Base-by-base conservation (phyloP, 2,329 filamentous ascomycete genomes). In the Lecanicillium sp. region DNA sequence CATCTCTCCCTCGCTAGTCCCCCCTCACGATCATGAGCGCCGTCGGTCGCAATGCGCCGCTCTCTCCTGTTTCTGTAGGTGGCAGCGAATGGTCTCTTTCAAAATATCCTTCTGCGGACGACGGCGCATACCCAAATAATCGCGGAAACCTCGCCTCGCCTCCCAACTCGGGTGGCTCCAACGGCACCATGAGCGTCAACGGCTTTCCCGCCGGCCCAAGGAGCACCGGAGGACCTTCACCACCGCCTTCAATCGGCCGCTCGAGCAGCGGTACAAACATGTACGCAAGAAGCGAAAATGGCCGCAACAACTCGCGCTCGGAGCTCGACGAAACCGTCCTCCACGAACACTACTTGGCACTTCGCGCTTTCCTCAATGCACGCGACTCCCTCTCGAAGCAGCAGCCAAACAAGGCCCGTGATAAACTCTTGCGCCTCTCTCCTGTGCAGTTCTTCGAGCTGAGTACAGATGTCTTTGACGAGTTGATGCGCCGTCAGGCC, bases 381-480 rank as follows among this genome's bases (percentile, higher is more conserved):
- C 80, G 80, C 53, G 84, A 94, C 58, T 85, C 88, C 49, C 79
- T 82, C 55, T 73, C 75, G 33, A 82, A 82, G 45, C 75, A 78
- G 35, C 82, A 81, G 37, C 81, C 86, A 19, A 95, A 94, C 63
- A 83, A 89, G 62, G 92, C 92, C 40, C 82, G 89, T 54, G 92
- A 96, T 63, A 98, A 98, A 70, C 73, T 96, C 41, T 72, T 95
- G 43, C 80, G 90, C 43, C 73, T 98, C 37, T 95, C 89, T 1
- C 71, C 83, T 2, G 86, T 94, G 19, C 92, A 98, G 60, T 96
- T 98, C 60, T 87, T 94, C 62, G 92, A 98, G 65, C 74, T 98
- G 45, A 95, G 89, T 63, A 96, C 90, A 42, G 92, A 98, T 64
- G 90, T 98, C 29, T 96, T 85, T 63, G 92, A 98, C 62, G 92